phyloP scores from a whole-genome alignment of 495 filamentous ascomycete species.

The Trypethelium eluteriae region DNA sequence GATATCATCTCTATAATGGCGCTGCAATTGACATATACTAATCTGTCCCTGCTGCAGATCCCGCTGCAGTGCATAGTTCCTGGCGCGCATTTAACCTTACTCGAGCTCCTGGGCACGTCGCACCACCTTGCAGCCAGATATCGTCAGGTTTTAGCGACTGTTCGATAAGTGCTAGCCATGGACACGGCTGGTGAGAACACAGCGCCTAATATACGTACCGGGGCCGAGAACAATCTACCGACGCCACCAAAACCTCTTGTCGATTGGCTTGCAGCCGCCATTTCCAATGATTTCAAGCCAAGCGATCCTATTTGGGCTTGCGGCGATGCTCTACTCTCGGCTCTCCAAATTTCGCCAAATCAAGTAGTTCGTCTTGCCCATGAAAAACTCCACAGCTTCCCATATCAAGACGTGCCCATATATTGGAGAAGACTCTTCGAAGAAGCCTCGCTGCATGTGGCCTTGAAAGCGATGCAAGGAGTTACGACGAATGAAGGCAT shows the following conservation, averaged over 20 bases:
- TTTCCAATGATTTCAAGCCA: not conserved
- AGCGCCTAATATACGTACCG: not conserved
- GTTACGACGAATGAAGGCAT: not conserved
- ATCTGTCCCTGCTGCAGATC: not conserved
- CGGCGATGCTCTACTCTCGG: not conserved
- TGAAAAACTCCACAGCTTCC: conserved; percentile 23
- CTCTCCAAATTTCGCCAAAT: conserved; percentile 14
- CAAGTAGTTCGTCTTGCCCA: conserved; percentile 23
- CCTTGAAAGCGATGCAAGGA: not conserved
- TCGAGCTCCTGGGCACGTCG: not conserved
- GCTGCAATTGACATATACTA: too few species aligned
- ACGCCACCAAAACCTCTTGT: not conserved
- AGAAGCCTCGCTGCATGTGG: conserved; percentile 23
- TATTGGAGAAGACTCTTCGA: conserved; percentile 26
- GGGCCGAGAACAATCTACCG: not conserved
- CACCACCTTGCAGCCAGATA: not conserved
- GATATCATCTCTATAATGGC: not conserved
- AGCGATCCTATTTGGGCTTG: conserved; percentile 4
- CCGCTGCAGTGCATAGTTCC: not conserved
- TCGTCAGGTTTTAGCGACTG: not conserved
- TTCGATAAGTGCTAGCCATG: not conserved
- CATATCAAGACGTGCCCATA: conserved; percentile 21
- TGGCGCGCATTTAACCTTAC: not conserved
- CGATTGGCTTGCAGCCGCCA: conserved; percentile 1
- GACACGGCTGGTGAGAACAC: not conserved